Conservation (phyloP, 352 stramenopile genomes). For the Phytopythium ostracodes region DNA sequence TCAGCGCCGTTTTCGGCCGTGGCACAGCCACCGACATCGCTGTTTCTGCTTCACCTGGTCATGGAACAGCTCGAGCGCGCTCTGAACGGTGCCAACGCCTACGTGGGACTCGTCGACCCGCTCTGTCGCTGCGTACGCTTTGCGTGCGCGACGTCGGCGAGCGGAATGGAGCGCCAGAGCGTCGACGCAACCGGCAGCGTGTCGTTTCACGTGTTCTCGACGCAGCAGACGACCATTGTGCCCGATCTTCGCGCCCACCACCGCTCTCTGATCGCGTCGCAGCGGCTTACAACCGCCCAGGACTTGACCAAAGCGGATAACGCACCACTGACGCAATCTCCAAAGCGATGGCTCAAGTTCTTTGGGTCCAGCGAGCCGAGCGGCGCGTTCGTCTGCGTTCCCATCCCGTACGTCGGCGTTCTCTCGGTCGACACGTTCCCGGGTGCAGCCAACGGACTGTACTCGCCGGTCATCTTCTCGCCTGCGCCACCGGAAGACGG, state of each 20-base stretch:
- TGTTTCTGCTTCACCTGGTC: conserved; percentile 40
- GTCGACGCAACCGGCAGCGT: conserved; percentile 38
- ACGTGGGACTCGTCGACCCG: conserved; percentile 55
- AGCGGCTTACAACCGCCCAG: not conserved
- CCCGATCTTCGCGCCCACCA: conserved; percentile 33
- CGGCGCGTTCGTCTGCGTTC: conserved; percentile 57
- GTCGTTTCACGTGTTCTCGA: conserved; percentile 48
- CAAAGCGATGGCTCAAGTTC: conserved; percentile 19
- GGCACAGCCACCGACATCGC: conserved; percentile 6
- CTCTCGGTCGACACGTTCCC: conserved; percentile 63
- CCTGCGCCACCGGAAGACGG: conserved; percentile 44
- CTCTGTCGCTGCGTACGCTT: conserved; percentile 50
- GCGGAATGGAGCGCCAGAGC: conserved; percentile 41
- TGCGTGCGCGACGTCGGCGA: conserved; percentile 37
- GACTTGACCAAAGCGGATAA: not conserved
- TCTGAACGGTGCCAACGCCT: conserved; percentile 58
- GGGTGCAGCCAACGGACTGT: conserved; percentile 47
- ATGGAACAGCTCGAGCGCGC: conserved; percentile 50
- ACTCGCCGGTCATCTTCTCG: conserved; percentile 14
- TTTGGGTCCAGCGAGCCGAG: conserved; percentile 15
- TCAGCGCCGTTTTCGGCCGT: not conserved
- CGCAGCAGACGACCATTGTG: conserved; percentile 44
- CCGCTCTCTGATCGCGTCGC: not conserved
- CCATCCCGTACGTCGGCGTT: conserved; percentile 67
- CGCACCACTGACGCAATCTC: not conserved